These are phyloP conservation scores for Cornus kousa DNA, from an alignment of 148 eudicot species.

Conservation along the genomic window DNA sequence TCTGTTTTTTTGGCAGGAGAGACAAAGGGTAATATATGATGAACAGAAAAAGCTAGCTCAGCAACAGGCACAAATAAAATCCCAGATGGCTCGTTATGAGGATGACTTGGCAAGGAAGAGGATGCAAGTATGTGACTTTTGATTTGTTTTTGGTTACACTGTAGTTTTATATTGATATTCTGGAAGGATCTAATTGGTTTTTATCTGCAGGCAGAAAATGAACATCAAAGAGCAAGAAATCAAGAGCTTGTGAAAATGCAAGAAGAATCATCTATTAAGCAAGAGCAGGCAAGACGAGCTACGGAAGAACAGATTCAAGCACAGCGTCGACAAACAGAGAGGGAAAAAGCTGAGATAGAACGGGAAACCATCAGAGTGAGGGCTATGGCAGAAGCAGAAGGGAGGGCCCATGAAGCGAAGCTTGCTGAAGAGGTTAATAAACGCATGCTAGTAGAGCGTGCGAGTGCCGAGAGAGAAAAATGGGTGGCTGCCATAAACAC, in stretches of 20 bases:
- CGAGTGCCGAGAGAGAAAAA: conserved; percentile 86
- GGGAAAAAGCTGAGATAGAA: conserved; percentile 89
- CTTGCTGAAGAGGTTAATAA: conserved; percentile 86
- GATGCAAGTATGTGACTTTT: conserved; percentile 53
- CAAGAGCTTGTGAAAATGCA: conserved; percentile 88
- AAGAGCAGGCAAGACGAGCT: conserved; percentile 75
- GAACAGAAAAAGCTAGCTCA: conserved; percentile 86
- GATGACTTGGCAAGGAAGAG: conserved; percentile 85
- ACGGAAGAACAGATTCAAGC: conserved; percentile 96
- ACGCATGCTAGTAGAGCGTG: conserved; percentile 71
- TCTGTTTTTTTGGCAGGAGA: conserved; percentile 55
- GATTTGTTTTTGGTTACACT: not conserved
- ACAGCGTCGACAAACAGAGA: conserved; percentile 88
- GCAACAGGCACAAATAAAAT: conserved; percentile 71
- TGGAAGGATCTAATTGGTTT: not conserved
- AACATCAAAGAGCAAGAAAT: conserved; percentile 73
- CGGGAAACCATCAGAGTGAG: conserved; percentile 88
- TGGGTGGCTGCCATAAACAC: conserved; percentile 96
- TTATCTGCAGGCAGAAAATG: conserved; percentile 69
- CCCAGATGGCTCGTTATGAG: conserved; percentile 84
- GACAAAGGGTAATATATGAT: conserved; percentile 73
- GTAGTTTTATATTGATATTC: not conserved
- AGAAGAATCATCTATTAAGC: conserved; percentile 77
- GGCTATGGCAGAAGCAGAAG: conserved; percentile 94
- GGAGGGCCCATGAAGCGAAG: conserved; percentile 84